Evolutionary conservation across 2,329 filamentous ascomycete genomes (phyloP), one percentile per base, ranked within the genome.

Genomic region (Xylaria multiplex): DNA sequence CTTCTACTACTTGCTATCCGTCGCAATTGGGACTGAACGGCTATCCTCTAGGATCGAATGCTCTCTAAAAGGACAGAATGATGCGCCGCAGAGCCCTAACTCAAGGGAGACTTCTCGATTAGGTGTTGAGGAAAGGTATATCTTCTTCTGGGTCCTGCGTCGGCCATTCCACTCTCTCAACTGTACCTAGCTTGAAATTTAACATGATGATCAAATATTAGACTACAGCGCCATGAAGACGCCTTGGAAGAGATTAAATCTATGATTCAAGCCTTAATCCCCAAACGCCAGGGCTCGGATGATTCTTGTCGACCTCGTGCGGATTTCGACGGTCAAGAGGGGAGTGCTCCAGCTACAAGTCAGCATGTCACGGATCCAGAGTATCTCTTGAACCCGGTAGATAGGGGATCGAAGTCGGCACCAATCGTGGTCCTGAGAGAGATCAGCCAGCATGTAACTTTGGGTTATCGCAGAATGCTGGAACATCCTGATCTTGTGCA

Each of bases 401-500:
- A 77, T 58, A 74, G 72, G 30, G 75, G 73, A 22, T 73, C 72
- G 11, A 72, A 76, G 32, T 75, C 75, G 1, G 76, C 76, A 2
- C 76, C 76, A 0, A 71, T 77, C 13, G 75, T 73, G 11, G 76
- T 77, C 16, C 52, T 77, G 24, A 72, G 76, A 56, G 75, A 74
- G 54, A 77, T 77, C 57, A 72, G 72, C 48, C 72, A 75, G 37
- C 71, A 75, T 42, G 74, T 74, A 19, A 73, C 69, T 13, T 64
- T 72, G 56, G 75, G 76, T 1, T 74, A 72, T 43, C 72, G 74
- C 11, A 69, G 74, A 48, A 50, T 73, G 32, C 62, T 77, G 2
- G 71, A 70, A 2, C 71, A 76, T 43, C 63, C 73, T 24, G 75
- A 77, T 59, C 69, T 77, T 30, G 70, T 77, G 22, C 73, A 77